Evolutionary conservation across 306 rosid genomes (phyloP), one percentile per base, ranked within the genome.

Genomic region (Cucumis hystrix): DNA sequence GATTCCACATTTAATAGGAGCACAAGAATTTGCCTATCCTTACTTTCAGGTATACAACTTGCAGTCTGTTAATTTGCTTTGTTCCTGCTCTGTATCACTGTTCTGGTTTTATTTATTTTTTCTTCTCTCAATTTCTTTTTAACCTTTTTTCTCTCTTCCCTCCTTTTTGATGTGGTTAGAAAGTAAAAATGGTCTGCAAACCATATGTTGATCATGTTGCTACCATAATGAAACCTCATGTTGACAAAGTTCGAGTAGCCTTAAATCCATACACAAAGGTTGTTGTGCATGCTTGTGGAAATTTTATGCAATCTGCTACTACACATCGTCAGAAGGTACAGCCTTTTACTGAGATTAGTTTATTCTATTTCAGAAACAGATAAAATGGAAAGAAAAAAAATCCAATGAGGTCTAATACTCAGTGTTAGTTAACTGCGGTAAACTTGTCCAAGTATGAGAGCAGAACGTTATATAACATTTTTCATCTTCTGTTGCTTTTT

Each of bases 151-250:
- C 12, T 8, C 41, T 86, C 14, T 10, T 43, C 40, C 41, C 14
- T 12, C 25, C 10, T 28, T 70, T 43, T 25, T 23, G 57, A 70
- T 39, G 5, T 16, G 21, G 79, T 71, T 90, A 95, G 99, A 93
- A 90, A 80, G 93, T 87, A 12, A 92, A 86, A 81, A 86, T 57
- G 87, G 74, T 87, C 83, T 87, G 90, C 88, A 85, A 95, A 85
- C 98, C 99, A 78, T 89, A 95, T 83, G 71, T 95, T 64, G 97
- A 90, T 85, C 92, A 89, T 80, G 86, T 88, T 78, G 93, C 97
- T 64, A 77, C 82, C 77, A 85, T 82, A 6, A 87, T 92, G 20
- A 92, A 89, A 76, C 99, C 99, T 71, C 97, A 92, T 77, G 97
- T 92, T 57, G 89, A 89, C 35, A 89, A 88, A 79, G 88, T 82